Evolutionary conservation across 106 monocot species (phyloP), one percentile per base, ranked within the genome.

Genomic region (Vanilla planifolia): DNA sequence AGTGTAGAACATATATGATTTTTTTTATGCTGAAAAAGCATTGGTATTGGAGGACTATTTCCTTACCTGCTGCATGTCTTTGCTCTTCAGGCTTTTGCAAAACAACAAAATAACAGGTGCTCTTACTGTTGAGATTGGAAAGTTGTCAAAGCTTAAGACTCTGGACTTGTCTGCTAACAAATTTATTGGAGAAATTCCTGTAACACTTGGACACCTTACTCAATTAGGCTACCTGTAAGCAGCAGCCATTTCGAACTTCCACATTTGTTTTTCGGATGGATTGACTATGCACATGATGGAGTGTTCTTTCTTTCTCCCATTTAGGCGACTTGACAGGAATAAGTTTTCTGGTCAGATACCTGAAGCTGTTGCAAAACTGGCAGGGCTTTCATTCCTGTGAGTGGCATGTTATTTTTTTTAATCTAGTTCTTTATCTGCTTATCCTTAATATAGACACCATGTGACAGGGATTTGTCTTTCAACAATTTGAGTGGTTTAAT

Each of bases 301-400:
- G 37, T 45, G 22, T 43, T 59, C 2, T 35, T 62, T 51, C 56
- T 25, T 43, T 51, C 55, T 57, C 6, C 29, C 24, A 35, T 55
- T 69, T 28, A 96, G 95, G 86, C 77, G 86, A 42, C 84, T 96
- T 55, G 67, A 84, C 66, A 71, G 69, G 66, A 96, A 96, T 57
- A 96, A 96, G 55, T 75, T 96, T 25, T 86, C 90, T 48, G 95
- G 95, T 14, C 79, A 70, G 52, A 90, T 96, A 50, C 95, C 95
- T 46, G 71, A 58, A 65, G 52, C 78, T 64, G 83, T 96, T 48
- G 95, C 90, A 16, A 73, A 79, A 67, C 95, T 90, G 36, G 23
- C 78, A 52, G 80, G 84, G 60, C 86, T 90, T 75, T 65, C 80
- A 53, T 96, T 90, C 80, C 67, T 96, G 95, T 96, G 91, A 59